A percentile compares a stretch with the other conserved stretches of the same genome.
Evolutionary conservation across 2,329 filamentous ascomycete genomes (phyloP).

Genomic region (Xylaria sp.): DNA sequence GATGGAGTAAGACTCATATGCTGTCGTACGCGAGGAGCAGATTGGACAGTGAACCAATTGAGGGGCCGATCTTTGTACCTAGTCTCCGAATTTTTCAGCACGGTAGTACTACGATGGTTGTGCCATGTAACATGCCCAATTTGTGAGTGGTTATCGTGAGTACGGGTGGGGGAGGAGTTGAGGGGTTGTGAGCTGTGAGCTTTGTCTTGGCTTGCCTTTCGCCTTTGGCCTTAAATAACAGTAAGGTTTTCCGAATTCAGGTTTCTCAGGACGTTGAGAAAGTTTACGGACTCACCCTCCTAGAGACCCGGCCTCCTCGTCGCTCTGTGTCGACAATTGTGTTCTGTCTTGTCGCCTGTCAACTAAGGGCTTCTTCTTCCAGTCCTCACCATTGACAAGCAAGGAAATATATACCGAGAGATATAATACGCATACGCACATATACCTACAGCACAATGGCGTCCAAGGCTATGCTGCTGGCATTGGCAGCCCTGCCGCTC

Average conservation of each 20-base stretch:
- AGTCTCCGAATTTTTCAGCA: not conserved
- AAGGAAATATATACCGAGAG: slow-evolving; percentile 7
- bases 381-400: slow-evolving; percentile 3
- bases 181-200: slow-evolving; percentile 4
- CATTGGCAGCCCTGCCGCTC: slow-evolving; percentile 53
- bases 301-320: slow-evolving; percentile 9
- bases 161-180: not conserved
- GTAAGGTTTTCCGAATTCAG: not conserved
- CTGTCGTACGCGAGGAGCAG: not conserved
- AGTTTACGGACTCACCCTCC: slow-evolving; percentile 7
- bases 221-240: not conserved
- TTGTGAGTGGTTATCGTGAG: slow-evolving; percentile 14
- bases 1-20: not conserved
- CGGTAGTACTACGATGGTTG: not conserved
- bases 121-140: slow-evolving; percentile 1
- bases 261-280: not conserved
- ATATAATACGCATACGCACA: not conserved
- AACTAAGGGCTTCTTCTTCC: not conserved
- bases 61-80: not conserved
- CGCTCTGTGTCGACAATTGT: slow-evolving; percentile 6
- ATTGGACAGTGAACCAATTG: not conserved
- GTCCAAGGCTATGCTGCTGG: slow-evolving; percentile 55
- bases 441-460: slow-evolving; percentile 50
- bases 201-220: not conserved
- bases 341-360: not conserved